Base-by-base conservation (phyloP, 352 stramenopile species). In the Phytophthora syringae region DNA sequence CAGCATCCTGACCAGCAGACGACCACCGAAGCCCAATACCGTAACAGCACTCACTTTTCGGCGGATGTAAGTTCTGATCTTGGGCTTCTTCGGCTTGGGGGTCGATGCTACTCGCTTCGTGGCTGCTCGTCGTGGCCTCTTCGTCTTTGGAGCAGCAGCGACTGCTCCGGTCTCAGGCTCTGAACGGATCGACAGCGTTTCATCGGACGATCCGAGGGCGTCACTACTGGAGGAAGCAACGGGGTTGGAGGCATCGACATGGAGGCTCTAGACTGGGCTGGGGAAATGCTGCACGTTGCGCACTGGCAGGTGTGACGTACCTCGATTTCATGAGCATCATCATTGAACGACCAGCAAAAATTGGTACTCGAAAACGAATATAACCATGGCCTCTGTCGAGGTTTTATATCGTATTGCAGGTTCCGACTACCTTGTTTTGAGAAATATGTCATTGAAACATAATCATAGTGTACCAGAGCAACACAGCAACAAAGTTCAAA, bases 11-110 rank as follows among this genome's bases (percentile, higher is more conserved):
- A 20, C 5, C 1, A 44, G 18, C 39, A 25, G 5, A 7, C 20
- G 10, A 45, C 39, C 18, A 24, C 13, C n/a, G n/a, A n/a, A n/a
- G n/a, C n/a, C n/a, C 36, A 43, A 43, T 9, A 43, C 5, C 16
- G 11, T 43, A 53, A 11, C 3, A 54, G 7, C n/a, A 55, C 51
- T 52, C 30, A 70, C 67, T 49, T 52, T 66, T 10, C 67, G 60
- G 16, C 67, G 44, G 28, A 53, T 58, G 39, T 75, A 75, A 1
- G 67, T 75, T 27, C 61, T 55, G 43, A 67, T 67, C 45, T 72
- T 67, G 15, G 52, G 52, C 18, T 64, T 67, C 57, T 59, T 66
- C 0, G 43, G 32, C 53, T 72, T 73, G 9, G 49, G 36, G 22
- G 22, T 59, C 52, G 16, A 13, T 7, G 18, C 10, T 25, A 24